A percentile compares a stretch with the other conserved stretches of the same genome.
phyloP scores from a whole-genome alignment of 2,329 filamentous ascomycete genomes.

The Colletotrichum endophyticum region DNA sequence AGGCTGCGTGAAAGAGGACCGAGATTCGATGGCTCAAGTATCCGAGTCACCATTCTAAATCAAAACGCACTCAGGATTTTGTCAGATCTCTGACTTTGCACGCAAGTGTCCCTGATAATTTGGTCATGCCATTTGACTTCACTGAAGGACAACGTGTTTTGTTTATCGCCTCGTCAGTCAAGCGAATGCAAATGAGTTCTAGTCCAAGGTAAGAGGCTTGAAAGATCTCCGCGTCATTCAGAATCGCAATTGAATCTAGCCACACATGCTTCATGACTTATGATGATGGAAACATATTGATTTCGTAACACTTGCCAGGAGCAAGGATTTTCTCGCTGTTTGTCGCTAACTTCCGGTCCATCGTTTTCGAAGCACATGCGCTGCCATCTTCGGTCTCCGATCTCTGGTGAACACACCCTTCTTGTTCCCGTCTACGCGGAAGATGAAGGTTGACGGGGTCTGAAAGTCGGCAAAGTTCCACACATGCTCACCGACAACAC shows the following conservation, averaged over 20 bases:
- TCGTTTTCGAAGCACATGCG: conserved; percentile 16
- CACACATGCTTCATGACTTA: not conserved
- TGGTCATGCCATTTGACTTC: accelerated
- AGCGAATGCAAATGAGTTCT: not conserved
- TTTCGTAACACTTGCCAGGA: too few relatives aligned
- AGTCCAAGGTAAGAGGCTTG: accelerated
- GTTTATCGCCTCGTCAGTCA: not conserved
- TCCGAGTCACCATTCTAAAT: not conserved
- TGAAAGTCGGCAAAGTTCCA: conserved; percentile 32
- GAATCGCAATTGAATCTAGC: not conserved
- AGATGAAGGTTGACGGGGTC: conserved; percentile 17
- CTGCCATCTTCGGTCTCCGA: conserved; percentile 25
- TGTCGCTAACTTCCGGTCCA: conserved; percentile 3
- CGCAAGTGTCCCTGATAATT: not conserved
- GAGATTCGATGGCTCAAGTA: not conserved
- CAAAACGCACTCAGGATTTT: not conserved
- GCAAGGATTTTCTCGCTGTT: not conserved
- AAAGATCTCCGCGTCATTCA: not conserved
- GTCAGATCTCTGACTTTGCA: not conserved
- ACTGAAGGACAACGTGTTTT: accelerated
- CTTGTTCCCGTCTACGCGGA: conserved; percentile 28
- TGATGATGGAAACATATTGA: not conserved
- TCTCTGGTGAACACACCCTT: conserved; percentile 30
- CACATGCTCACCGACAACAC: conserved; percentile 31
- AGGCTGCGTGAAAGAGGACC: not conserved